Base-by-base conservation (phyloP, 371 early-diverging fungal genomes). In the Blyttiomyces sp. region DNA sequence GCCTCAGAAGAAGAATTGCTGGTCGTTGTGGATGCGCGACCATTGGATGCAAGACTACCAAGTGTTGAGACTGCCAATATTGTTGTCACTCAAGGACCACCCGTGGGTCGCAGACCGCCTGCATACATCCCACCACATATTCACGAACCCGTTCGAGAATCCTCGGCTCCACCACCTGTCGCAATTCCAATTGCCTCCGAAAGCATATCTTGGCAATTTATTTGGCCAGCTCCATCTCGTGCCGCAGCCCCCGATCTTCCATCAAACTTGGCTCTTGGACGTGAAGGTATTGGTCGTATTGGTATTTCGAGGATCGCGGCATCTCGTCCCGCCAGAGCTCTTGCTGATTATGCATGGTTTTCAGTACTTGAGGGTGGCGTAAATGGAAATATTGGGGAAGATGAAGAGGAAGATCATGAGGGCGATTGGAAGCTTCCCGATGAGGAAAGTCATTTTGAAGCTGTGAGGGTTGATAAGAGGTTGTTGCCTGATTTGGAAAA, bases 211-310 rank as follows among this genome's bases (percentile, higher is more conserved):
- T 23, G 9, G 13, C 9, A 9, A 9, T 54, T 62, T 23, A 55
- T 62, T 27, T 64, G 64, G 64, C 61, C 64, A n/a, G 59, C 51
- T 4, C 59, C 64, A 4, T 34, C 64, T 3, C 58, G 64, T 7
- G 56, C 43, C 1, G 58, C 54, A 13, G 58, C 58, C 2, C 58
- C 64, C 0, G 53, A 57, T 3, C 48, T 64, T 19, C 64, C 64
- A 3, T 35, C 51, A 30, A 58, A 49, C 7, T 59, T 64, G 27
- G 49, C 64, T 0, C 48, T 64, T 31, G 64, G 64, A 6, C 57
- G 64, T 28, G 64, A 64, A 39, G 64, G 64, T 9, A 64, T 64
- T 45, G 64, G 64, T 21, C 58, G 64, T 19, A 31, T 64, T 17
- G 64, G 59, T 30, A 64, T 64, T 21, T 64, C 64, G 1, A 58